A percentile compares a stretch with the other conserved stretches of the same genome.
phyloP scores from a whole-genome alignment of 2,329 filamentous ascomycete species.

The Amauroascus niger region DNA sequence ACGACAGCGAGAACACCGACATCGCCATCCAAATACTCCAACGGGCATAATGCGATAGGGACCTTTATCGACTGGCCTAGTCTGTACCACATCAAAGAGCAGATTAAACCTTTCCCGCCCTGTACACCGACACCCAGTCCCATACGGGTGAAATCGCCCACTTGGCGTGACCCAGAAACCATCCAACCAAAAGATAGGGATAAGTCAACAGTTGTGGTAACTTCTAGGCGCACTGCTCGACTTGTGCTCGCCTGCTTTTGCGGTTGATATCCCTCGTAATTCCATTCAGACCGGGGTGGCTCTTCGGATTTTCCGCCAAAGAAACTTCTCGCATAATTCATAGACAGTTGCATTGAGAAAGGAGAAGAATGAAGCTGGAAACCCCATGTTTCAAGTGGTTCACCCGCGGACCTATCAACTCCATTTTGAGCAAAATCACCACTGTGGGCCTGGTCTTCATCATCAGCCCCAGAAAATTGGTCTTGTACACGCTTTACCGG shows the following conservation, averaged over 20 bases:
- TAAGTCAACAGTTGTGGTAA: conserved; percentile 23
- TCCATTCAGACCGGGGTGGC: conserved; percentile 33
- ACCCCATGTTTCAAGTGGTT: conserved; percentile 29
- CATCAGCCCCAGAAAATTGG: conserved; percentile 1
- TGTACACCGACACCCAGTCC: conserved; percentile 34
- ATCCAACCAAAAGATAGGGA: conserved; percentile 28
- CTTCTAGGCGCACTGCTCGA: conserved; percentile 29
- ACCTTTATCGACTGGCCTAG: conserved; percentile 34
- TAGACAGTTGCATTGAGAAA: conserved; percentile 21
- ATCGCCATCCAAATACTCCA: conserved; percentile 27
- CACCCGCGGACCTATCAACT: conserved; percentile 17
- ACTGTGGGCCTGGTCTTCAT: conserved; percentile 23
- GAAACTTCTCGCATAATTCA: conserved; percentile 31
- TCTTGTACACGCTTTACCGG: conserved; percentile 17
- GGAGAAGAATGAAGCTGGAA: conserved; percentile 26
- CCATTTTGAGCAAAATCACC: conserved; percentile 20
- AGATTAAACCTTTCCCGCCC: conserved; percentile 27
- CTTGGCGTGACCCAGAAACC: conserved; percentile 29
- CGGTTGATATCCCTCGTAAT: conserved; percentile 32
- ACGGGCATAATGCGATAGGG: conserved; percentile 32
- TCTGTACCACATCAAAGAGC: conserved; percentile 34
- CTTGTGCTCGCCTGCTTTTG: conserved; percentile 23
- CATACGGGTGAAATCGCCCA: conserved; percentile 33
- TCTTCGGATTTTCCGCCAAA: conserved; percentile 30
- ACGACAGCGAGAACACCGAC: conserved; percentile 29